Percentiles rank a stretch among this genome's conserved stretches.
Evolutionary conservation across 352 stramenopile species (phyloP).

Genomic region (Pythium phragmitis): DNA sequence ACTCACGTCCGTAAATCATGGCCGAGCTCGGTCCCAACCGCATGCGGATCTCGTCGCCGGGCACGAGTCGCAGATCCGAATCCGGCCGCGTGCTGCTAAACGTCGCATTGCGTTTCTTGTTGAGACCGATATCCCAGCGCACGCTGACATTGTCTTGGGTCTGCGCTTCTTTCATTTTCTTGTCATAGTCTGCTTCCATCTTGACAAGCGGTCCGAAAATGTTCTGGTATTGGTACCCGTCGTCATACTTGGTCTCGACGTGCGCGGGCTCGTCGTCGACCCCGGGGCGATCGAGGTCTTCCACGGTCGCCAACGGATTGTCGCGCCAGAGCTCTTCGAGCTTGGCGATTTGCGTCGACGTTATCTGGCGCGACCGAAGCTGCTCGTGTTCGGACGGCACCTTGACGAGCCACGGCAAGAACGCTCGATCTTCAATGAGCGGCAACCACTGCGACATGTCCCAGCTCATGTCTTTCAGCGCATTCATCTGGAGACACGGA

Average conservation of each 20-base stretch:
- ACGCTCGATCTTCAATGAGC: slow-evolving; percentile 96
- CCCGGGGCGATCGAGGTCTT: slow-evolving; percentile 94
- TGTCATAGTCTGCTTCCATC: slow-evolving; percentile 99
- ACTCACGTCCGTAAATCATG: slow-evolving; percentile 86
- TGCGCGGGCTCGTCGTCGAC: slow-evolving; percentile 87
- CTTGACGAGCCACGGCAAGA: slow-evolving; percentile 97
- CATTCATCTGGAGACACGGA: slow-evolving; percentile 95
- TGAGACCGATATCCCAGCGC: slow-evolving; percentile 95
- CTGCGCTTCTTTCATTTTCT: slow-evolving; percentile 98
- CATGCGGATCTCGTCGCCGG: slow-evolving; percentile 96
- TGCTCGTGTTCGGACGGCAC: slow-evolving; percentile 91
- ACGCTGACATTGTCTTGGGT: slow-evolving; percentile 93
- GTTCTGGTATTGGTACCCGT: slow-evolving; percentile 99
- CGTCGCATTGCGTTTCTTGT: slow-evolving; percentile 95
- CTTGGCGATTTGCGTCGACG: slow-evolving; percentile 88
- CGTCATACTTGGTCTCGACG: slow-evolving; percentile 94
- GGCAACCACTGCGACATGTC: slow-evolving; percentile 98
- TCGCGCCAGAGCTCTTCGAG: slow-evolving; percentile 95
- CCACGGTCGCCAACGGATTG: slow-evolving; percentile 94
- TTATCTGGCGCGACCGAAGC: slow-evolving; percentile 93
- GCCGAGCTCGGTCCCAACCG: slow-evolving; percentile 83
- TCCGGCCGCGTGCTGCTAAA: slow-evolving; percentile 93
- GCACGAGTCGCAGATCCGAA: slow-evolving; percentile 90
- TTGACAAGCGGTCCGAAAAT: slow-evolving; percentile 99
- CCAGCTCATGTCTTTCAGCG: slow-evolving; percentile 99